Evolutionary conservation across 805 yeast genomes (phyloP).

Genomic region (Millerozyma acaciae): DNA sequence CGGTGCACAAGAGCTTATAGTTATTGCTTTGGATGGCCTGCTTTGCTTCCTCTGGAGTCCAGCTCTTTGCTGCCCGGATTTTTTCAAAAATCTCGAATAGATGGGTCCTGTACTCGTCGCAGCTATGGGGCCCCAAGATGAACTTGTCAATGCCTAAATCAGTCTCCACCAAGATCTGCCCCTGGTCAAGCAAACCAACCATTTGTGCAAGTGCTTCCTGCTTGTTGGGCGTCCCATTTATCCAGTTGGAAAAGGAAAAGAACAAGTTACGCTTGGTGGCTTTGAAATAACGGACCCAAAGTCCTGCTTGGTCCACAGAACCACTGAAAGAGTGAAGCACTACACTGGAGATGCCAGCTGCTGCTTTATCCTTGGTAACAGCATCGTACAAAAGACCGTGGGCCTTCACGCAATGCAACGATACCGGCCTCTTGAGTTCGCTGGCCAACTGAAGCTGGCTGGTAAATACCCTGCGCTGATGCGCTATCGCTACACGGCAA

Average conservation of each 20-base stretch:
- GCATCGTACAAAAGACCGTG: slow-evolving; percentile 58
- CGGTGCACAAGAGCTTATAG: too few relatives aligned
- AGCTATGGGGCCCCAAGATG: slow-evolving; percentile 7
- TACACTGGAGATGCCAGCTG: slow-evolving; percentile 32
- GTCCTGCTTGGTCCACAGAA: slow-evolving; percentile 60
- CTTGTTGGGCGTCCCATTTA: slow-evolving; percentile 39
- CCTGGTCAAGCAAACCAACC: slow-evolving; percentile 12
- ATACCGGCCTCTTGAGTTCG: slow-evolving; percentile 46
- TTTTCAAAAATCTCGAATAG: slow-evolving; percentile 18
- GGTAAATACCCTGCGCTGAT: slow-evolving; percentile 56
- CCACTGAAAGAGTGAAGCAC: slow-evolving; percentile 88
- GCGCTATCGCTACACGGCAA: slow-evolving; percentile 58
- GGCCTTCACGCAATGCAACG: slow-evolving; percentile 82
- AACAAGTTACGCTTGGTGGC: slow-evolving; percentile 23
- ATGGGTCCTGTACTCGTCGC: slow-evolving; percentile 17
- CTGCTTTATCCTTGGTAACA: slow-evolving; percentile 19
- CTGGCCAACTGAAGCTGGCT: slow-evolving; percentile 55
- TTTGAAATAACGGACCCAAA: slow-evolving; percentile 39
- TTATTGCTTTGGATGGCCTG: slow-evolving; percentile 9
- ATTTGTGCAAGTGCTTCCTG: slow-evolving; percentile 17
- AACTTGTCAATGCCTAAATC: slow-evolving; percentile 31
- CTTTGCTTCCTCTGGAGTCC: slow-evolving; percentile 9
- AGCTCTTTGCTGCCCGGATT: slow-evolving; percentile 10
- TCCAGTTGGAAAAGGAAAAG: slow-evolving; percentile 53
- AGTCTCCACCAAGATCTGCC: slow-evolving; percentile 33